A percentile compares a stretch with the other conserved stretches of the same genome.
Conservation (phyloP, 2,329 filamentous ascomycete genomes). For the Alternaria sp. region DNA sequence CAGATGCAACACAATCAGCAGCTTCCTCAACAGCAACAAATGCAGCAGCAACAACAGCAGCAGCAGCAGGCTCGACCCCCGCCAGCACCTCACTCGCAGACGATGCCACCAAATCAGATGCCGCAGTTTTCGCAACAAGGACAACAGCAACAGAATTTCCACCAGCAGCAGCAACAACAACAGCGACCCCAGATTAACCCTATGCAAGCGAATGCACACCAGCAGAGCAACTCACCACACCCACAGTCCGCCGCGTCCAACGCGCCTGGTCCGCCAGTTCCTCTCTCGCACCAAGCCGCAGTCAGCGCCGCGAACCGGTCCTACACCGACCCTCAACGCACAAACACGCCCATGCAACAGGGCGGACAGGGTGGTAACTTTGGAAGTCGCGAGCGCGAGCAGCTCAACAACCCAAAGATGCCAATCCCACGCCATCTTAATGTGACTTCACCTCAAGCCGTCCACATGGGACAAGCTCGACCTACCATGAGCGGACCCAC, state of each 20-base stretch:
- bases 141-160: conserved; percentile 43
- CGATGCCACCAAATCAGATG: conserved; percentile 40
- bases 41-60: conserved; percentile 25
- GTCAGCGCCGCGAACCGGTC: conserved; percentile 54
- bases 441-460: conserved; percentile 75
- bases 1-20: conserved; percentile 29
- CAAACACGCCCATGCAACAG: conserved; percentile 46
- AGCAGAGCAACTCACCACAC: conserved; percentile 50
- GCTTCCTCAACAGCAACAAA: conserved; percentile 29
- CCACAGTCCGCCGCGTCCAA: conserved; percentile 47
- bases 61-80: conserved; percentile 35
- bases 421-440: conserved; percentile 84
- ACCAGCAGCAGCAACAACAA: conserved; percentile 38
- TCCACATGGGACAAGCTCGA: conserved; percentile 74
- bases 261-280: conserved; percentile 45
- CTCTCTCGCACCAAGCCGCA: conserved; percentile 57
- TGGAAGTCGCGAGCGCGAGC: conserved; percentile 50
- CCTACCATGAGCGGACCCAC: conserved; percentile 85
- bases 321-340: conserved; percentile 49
- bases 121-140: conserved; percentile 38
- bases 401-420: conserved; percentile 69
- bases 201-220: conserved; percentile 46
- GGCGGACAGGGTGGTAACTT: conserved; percentile 42
- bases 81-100: conserved; percentile 41
- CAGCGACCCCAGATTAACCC: conserved; percentile 50